These are phyloP conservation scores for Globisporangium radiosum DNA, from an alignment of 352 stramenopile genomes.

Conservation along the genomic window DNA sequence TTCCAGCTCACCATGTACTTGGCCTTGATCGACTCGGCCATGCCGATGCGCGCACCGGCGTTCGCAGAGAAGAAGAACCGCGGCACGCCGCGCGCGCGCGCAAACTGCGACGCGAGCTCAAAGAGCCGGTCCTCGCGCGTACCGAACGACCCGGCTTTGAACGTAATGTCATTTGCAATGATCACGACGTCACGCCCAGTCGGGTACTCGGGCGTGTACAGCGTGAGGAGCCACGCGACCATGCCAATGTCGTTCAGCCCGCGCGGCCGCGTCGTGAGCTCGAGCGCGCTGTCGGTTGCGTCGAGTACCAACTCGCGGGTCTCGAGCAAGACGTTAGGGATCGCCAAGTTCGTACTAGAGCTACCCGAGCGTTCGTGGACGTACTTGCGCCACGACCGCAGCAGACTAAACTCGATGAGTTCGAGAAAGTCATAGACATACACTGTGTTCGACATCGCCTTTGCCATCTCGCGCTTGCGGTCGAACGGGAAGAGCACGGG, in stretches of 20 bases:
- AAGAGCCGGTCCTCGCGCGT: conserved; percentile 99
- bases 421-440: conserved; percentile 99
- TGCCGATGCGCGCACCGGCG: conserved; percentile 96
- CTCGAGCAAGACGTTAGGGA: conserved; percentile 92
- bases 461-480: conserved; percentile 88
- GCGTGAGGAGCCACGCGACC: conserved; percentile 97
- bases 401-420: conserved; percentile 95
- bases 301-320: conserved; percentile 93
- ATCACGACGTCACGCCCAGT: conserved; percentile 95
- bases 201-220: conserved; percentile 98
- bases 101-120: conserved; percentile 94
- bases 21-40: conserved; percentile 97
- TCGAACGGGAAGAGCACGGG: conserved; percentile 94
- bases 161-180: conserved; percentile 99
- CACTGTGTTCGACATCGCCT: conserved; percentile 95
- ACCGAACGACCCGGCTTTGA: conserved; percentile 98
- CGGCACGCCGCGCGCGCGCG: conserved; percentile 90
- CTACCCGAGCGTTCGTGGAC: conserved; percentile 65
- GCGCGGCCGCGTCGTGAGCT: conserved; percentile 68
- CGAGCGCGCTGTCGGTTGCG: conserved; percentile 50
- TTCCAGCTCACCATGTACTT: conserved; percentile 98
- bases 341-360: conserved; percentile 50
- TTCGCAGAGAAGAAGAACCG: conserved; percentile 99
- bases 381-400: conserved; percentile 92
- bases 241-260: conserved; percentile 99